Conservation (phyloP, 768 basidiomycete species). For the Xerocomellus chrysenteron region DNA sequence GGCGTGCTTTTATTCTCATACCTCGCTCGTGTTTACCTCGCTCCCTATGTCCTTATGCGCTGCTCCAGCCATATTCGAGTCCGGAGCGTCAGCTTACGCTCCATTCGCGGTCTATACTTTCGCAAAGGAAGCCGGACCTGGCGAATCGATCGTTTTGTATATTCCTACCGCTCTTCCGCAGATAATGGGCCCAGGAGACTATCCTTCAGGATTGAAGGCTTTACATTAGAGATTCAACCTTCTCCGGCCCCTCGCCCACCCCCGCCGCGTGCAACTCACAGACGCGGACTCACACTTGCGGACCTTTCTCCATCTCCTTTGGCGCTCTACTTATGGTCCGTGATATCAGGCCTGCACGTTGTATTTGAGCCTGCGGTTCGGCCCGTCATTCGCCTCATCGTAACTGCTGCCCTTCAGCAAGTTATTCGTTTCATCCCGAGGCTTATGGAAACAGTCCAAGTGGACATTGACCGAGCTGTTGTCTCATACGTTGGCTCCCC, state of each 20-base stretch:
- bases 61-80: conserved; percentile 63
- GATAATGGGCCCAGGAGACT: conserved; percentile 52
- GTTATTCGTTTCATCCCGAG: conserved; percentile 66
- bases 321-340: conserved; percentile 33
- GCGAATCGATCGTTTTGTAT: conserved; percentile 65
- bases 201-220: conserved; percentile 61
- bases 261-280: conserved; percentile 25
- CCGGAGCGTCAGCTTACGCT: conserved; percentile 72
- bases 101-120: conserved; percentile 74
- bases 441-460: conserved; percentile 63
- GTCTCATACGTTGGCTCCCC: conserved; percentile 52
- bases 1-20: conserved; percentile 55
- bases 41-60: conserved; percentile 60
- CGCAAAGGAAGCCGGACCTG: conserved; percentile 52
- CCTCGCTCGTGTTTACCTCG: conserved; percentile 62
- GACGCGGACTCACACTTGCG: conserved; percentile 45
- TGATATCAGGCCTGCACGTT: conserved; percentile 38
- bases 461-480: conserved; percentile 59
- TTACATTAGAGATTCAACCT: conserved; percentile 49
- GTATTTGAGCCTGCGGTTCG: conserved; percentile 59
- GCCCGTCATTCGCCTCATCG: conserved; percentile 55
- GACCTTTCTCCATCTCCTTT: conserved; percentile 37
- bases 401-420: conserved; percentile 54
- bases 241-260: conserved; percentile 16
- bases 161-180: conserved; percentile 52